Evolutionary conservation across 106 monocot species (phyloP).

Genomic region (Agapanthus africanus): DNA sequence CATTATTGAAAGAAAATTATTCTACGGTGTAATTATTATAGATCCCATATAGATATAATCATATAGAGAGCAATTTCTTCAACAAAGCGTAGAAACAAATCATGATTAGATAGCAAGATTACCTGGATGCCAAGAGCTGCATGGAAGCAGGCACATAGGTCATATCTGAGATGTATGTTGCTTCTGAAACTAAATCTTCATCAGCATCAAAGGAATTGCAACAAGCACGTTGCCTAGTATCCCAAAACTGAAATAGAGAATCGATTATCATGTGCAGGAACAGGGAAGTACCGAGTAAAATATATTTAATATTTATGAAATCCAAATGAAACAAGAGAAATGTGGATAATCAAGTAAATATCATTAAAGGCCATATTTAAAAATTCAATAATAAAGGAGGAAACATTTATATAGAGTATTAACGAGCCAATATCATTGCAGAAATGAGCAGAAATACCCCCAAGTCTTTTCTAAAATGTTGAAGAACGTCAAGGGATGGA

Average conservation of each 20-base stretch:
- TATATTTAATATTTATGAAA: no score
- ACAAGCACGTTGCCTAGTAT: slow-evolving; percentile 51
- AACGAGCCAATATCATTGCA: no score
- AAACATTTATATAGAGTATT: no score
- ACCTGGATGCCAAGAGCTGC: slow-evolving; percentile 59
- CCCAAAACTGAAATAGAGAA: slow-evolving; percentile 69
- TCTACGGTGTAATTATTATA: not conserved
- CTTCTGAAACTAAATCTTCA: slow-evolving; percentile 56
- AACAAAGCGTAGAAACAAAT: not conserved
- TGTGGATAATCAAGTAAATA: no score
- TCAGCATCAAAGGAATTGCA: slow-evolving; percentile 58
- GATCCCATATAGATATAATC: not conserved
- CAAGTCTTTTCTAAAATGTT: no score
- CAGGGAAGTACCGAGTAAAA: no score
- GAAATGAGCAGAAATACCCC: no score
- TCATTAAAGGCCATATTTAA: no score
- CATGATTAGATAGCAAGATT: not conserved
- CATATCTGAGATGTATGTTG: slow-evolving; percentile 39
- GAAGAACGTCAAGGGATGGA: no score
- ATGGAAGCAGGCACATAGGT: slow-evolving; percentile 35
- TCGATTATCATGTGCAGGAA: no score
- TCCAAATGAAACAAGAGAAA: no score
- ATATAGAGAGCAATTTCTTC: not conserved
- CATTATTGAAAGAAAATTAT: not conserved
- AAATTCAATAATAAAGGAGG: no score